Base-by-base conservation (phyloP, 805 yeast genomes). In the Candida bentonensis region DNA sequence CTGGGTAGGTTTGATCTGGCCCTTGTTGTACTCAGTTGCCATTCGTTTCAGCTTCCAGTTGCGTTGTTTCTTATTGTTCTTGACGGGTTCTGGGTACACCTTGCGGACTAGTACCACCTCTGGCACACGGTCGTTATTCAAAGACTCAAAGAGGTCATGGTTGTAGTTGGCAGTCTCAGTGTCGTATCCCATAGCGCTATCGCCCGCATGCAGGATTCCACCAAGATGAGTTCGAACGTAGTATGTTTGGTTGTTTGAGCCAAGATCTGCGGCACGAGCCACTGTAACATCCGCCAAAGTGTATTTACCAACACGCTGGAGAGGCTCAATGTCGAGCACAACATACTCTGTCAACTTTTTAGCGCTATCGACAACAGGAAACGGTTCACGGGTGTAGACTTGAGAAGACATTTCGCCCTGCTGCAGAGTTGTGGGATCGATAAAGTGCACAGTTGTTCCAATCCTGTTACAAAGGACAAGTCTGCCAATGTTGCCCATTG, bases 11-110 rank as follows among this genome's bases (percentile, higher is more conserved):
- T 82, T 74, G 62, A 85, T 95, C 17, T 30, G 36, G 36, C 36
- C 36, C 36, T 52, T 55, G 34, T 61, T 59, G 64, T 86, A 94
- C 66, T 88, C 96, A 57, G 71, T 79, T 40, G 96, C 96, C 96
- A 88, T 86, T 74, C 96, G 82, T 80, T 83, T 85, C 67, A 88
- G 78, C 69, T 84, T 88, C 96, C 96, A 88, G 64, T 71, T 71
- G 72, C 94, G 79, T 70, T 78, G 74, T 74, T 79, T 80, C 51
- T 74, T 64, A 68, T 77, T 81, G 65, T 74, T 73, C 65, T 81
- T 79, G 17, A 15, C 7, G 11, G 17, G 7, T 70, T 92, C 76
- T 43, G 78, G 71, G 69, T 85, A 88, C 64, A 75, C 75, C 61
- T 87, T 88, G 85, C 87, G 87, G 51, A 88, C 92, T 44, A 88